Base-by-base conservation (phyloP, 176 grass and related monocot genomes). In the Leersia perrieri region DNA sequence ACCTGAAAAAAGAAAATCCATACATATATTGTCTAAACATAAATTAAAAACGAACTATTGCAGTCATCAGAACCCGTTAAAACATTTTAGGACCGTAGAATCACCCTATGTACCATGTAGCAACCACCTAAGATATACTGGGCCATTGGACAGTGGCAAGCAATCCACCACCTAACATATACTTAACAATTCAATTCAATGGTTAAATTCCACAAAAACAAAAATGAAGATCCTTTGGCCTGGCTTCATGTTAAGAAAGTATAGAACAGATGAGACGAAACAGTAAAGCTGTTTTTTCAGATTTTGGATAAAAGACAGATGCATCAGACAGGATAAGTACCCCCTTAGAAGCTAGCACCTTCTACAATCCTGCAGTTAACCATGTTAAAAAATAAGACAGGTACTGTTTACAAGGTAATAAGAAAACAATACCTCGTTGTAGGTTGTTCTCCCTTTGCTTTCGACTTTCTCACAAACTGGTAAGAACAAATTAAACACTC, bases 361-460 rank as follows among this genome's bases (percentile, higher is more conserved):
- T 58, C 25, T 58, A 25, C 25, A 58, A 58, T 3, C n/a, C 53
- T 58, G n/a, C 20, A 58, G 5, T 23, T 58, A 58, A 57, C n/a
- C 22, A 58, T 58, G 53, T 25, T 7, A 58, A 72, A 72, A 31
- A 63, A 81, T 32, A 80, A 72, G 35, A 39, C 30, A 72, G 36
- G 47, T 66, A 64, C 25, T 23, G 10, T 32, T 29, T 69, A 32
- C 7, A 81, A 73, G 25, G 69, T 62, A 82, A 89, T 58, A 36
- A 81, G 35, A 47, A 80, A 34, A 26, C 16, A 72, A 78, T 84
- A 98, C 96, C 92, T 99, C 97, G 74, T 99, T 99, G 82, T 99
- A 99, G 51, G 97, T 99, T 73, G 97, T 99, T 83, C 97, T 95
- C 44, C 93, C 97, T 88, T 99, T 99, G 90, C 90, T 95, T 95